Conservation (phyloP, 1,139 yeast genomes). For the Zygosaccharomyces pseudobailii region DNA sequence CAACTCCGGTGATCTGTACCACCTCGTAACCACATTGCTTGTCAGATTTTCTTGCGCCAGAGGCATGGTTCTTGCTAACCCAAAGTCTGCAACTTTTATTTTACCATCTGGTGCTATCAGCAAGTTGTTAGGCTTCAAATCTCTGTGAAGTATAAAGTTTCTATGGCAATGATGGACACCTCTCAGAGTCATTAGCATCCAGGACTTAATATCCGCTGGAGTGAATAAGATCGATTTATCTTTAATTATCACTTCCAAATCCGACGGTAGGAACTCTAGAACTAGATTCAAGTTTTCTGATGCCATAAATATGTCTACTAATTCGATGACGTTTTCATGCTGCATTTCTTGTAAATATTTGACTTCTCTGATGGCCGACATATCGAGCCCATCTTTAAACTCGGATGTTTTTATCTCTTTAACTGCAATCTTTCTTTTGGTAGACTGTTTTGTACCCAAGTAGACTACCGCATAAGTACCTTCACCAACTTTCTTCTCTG, state of each 20-base stretch:
- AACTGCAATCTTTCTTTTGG: conserved; percentile 68
- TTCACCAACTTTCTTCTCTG: conserved; percentile 88
- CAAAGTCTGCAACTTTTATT: conserved; percentile 93
- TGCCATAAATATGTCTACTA: conserved; percentile 79
- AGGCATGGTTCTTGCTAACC: conserved; percentile 81
- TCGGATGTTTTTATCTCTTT: conserved; percentile 94
- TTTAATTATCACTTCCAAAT: conserved; percentile 82
- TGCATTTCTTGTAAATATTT: conserved; percentile 83
- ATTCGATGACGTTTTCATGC: conserved; percentile 80
- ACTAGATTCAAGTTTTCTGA: conserved; percentile 74
- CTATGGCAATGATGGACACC: conserved; percentile 96
- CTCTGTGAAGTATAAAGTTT: conserved; percentile 83
- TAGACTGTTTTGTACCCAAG: conserved; percentile 58
- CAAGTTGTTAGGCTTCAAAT: conserved; percentile 77
- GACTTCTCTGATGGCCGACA: conserved; percentile 95
- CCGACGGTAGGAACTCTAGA: conserved; percentile 86
- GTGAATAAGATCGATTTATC: conserved; percentile 73
- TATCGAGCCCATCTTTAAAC: conserved; percentile 93
- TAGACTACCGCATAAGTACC: conserved; percentile 99
- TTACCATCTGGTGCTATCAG: conserved; percentile 82
- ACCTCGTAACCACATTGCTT: conserved; percentile 90
- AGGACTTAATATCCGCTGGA: conserved; percentile 85
- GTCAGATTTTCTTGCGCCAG: conserved; percentile 77
- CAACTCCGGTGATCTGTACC: conserved; percentile 96
- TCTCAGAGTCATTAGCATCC: conserved; percentile 89